Evolutionary conservation across 805 yeast species (phyloP).

Genomic region (Ogataea sp.): DNA sequence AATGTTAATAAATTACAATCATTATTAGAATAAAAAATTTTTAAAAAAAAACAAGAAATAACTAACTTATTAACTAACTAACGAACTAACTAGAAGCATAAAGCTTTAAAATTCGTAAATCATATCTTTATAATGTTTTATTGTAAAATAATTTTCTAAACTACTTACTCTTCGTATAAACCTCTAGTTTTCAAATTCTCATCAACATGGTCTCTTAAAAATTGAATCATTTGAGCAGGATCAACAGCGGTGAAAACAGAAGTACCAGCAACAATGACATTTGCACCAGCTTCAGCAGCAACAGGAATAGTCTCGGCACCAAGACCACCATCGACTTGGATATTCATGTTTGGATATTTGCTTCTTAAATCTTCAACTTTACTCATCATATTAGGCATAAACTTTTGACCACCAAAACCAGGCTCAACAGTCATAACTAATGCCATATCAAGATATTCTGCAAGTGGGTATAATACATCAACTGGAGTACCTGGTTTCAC

Average conservation of each 20-base stretch:
- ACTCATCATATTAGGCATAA: conserved; percentile 95
- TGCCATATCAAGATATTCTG: conserved; percentile 83
- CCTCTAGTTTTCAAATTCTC: conserved; percentile 7
- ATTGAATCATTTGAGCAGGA: conserved; percentile 67
- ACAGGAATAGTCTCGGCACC: conserved; percentile 75
- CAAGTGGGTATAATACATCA: conserved; percentile 69
- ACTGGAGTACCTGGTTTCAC: conserved; percentile 90
- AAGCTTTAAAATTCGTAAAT: background rate
- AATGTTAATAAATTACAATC: too few species aligned
- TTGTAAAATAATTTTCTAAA: background rate
- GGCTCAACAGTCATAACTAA: conserved; percentile 98
- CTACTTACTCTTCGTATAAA: conserved; percentile 6
- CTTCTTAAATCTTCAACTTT: conserved; percentile 74
- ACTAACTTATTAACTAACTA: too few species aligned
- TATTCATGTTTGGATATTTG: conserved; percentile 70
- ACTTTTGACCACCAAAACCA: conserved; percentile 97
- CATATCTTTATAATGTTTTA: background rate
- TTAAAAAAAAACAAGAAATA: too few species aligned
- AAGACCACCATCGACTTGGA: conserved; percentile 96
- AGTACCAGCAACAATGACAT: conserved; percentile 96
- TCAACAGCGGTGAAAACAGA: conserved; percentile 80
- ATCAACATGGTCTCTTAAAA: conserved; percentile 55
- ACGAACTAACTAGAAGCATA: background rate
- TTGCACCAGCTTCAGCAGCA: conserved; percentile 97
- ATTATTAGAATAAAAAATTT: too few species aligned